Base-by-base conservation (phyloP, 805 yeast genomes). In the Saitoella complicata region DNA sequence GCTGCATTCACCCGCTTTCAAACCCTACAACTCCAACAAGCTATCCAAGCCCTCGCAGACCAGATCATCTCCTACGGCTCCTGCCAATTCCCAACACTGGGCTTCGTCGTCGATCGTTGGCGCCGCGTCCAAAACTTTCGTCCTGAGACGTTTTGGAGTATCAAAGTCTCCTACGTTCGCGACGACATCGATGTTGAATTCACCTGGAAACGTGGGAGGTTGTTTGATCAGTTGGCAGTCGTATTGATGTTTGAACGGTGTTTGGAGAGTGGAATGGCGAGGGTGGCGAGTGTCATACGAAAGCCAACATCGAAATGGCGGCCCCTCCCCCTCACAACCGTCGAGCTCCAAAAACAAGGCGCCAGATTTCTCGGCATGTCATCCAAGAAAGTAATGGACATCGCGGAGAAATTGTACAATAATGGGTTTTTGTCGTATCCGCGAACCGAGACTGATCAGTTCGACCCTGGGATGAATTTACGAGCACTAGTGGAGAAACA, bases 81-180 rank as follows among this genome's bases (percentile, higher is more conserved):
- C 2, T 91, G 99, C 58, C 99, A 91, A 58, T 91, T 91, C 55
- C 99, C 99, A 2, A 88, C 98, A 0, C 66, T 91, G 43, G 97
- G 98, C 3, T 91, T 91, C 62, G 87, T 91, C 0, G 97, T 91
- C 7, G 98, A 91, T 55, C 67, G 98, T 47, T 86, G 77, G 58
- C 75, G 77, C 46, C 68, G 95, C 46, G 80, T 81, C 33, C 72
- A 75, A 53, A 66, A 67, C 49, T 91, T 88, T 60, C 63, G 69
- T 5, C 72, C 84, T 0, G 97, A 91, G 58, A 70, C 70, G 6
- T 87, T 84, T 57, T 91, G 96, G 96, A 67, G 61, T 50, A 62
- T 91, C 4, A 71, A 71, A 12, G 58, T 86, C 1, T 67, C 68
- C 2, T 32, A 34, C 31, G 48, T 40, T 7, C 35, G 37, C 30